Conservation (phyloP, 441 rosid species). For the Corymbia citriodora region DNA sequence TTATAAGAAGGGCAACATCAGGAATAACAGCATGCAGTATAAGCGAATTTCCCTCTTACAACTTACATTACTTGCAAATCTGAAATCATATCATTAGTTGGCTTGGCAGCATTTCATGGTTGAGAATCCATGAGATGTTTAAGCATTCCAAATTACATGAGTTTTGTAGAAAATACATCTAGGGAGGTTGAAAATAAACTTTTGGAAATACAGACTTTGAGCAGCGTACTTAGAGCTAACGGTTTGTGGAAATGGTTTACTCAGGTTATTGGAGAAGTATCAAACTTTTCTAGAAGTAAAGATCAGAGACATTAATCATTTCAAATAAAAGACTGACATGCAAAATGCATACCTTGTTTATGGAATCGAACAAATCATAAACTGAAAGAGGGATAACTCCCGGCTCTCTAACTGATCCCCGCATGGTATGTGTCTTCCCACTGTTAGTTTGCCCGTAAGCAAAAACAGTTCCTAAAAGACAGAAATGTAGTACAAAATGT, state of each 20-base stretch:
- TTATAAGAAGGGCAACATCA: neutral
- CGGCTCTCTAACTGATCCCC: conserved; percentile 70
- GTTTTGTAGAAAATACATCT: neutral
- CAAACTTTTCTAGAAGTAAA: neutral
- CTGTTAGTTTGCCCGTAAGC: conserved; percentile 97
- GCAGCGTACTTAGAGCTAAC: neutral
- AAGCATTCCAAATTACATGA: neutral
- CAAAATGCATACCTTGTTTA: conserved; percentile 52
- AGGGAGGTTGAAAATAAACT: neutral
- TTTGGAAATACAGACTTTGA: neutral
- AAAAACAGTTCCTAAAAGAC: conserved; percentile 75
- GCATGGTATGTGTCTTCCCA: conserved; percentile 97
- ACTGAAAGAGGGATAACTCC: conserved; percentile 93
- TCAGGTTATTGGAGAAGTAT: neutral
- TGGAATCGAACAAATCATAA: conserved; percentile 53
- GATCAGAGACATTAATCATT: neutral
- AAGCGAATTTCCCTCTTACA: neutral
- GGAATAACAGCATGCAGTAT: neutral
- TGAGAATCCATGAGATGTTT: neutral
- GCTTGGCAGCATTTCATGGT: neutral
- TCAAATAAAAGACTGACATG: neutral
- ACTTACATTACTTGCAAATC: neutral
- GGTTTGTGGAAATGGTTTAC: neutral
- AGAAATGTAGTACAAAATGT: neutral
- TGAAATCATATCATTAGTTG: neutral